Evolutionary conservation across 306 rosid species (phyloP), one percentile per base, ranked within the genome.

Genomic region (Castanea sativa): DNA sequence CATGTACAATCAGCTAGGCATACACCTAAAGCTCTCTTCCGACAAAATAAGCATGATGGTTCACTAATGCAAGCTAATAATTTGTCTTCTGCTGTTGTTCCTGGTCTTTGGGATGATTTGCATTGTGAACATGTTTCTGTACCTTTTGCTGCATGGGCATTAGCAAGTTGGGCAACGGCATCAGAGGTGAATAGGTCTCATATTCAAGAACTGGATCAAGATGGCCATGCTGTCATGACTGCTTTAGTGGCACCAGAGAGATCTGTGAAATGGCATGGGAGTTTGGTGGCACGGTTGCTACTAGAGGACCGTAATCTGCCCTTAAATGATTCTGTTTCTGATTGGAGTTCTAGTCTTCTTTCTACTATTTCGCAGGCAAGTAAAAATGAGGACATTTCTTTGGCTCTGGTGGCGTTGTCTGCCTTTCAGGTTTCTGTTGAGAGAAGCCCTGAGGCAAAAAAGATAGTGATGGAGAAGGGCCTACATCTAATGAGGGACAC

Each of bases 61-160:
- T 83, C 74, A 1, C 74, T n/a, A 63, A 75, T 77, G 49, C 87
- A 77, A 68, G 75, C 75, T 15, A 76, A 81, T 15, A 76, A 83
- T 73, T 73, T 80, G 82, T 73, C 85, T 58, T 87, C 97, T 82
- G 85, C 92, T 83, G 94, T 92, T 64, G 91, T 89, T 83, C 97
- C 99, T 84, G 99, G 98, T 79, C 92, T 95, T 77, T 95, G 99
- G 99, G 98, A 95, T 88, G 99, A 95, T 91, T 90, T 95, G 87
- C 94, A 86, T 76, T 86, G 88, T 79, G 97, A 92, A 64, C 99
- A 95, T 71, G 99, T 95, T 77, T 98, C 98, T 57, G 99, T 95
- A 77, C 99, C 99, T 83, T 95, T 92, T 85, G 98, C 99, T 60
- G 83, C 99, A 12, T 95, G 99, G 98, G 99, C 99, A 71, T 84